Conservation (phyloP, 495 filamentous ascomycete genomes). For the Hypoxylon lenormandii region DNA sequence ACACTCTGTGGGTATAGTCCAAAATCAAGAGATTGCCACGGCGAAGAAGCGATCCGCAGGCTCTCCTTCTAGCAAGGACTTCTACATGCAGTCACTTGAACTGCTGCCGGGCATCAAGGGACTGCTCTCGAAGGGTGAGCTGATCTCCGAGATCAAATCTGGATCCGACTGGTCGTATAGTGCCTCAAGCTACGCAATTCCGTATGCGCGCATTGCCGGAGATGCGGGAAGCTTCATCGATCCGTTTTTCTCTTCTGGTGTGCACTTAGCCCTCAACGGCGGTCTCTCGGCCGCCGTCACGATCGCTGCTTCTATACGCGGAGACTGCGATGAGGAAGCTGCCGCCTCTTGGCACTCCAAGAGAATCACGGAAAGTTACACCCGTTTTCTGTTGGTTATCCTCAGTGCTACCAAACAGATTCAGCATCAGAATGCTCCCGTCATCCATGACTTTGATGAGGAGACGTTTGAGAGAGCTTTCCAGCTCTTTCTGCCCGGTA, state of each 20-base stretch:
- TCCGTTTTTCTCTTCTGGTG: constrained; percentile 61
- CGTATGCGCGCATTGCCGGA: constrained; percentile 56
- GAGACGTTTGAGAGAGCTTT: constrained; percentile 63
- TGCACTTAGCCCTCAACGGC: constrained; percentile 61
- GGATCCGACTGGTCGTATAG: constrained; percentile 62
- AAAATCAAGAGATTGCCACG: constrained; percentile 51
- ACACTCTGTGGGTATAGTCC: constrained; percentile 57
- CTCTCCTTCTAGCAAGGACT: constrained; percentile 44
- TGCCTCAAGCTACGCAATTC: constrained; percentile 52
- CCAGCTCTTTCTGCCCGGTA: constrained; percentile 58
- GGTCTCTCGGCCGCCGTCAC: constrained; percentile 61
- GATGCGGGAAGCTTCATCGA: constrained; percentile 62
- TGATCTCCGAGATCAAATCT: constrained; percentile 50
- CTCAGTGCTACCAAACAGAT: constrained; percentile 62
- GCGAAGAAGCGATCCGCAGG: constrained; percentile 50
- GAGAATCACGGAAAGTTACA: constrained; percentile 61
- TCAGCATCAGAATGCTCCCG: constrained; percentile 49
- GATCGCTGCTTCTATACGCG: constrained; percentile 50
- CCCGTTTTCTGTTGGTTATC: constrained; percentile 64
- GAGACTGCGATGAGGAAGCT: constrained; percentile 54
- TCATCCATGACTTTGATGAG: constrained; percentile 56
- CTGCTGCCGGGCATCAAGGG: constrained; percentile 40
- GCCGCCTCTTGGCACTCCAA: constrained; percentile 63
- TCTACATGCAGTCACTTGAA: constrained; percentile 58
- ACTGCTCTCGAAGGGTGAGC: constrained; percentile 48